Conservation (phyloP, 495 filamentous ascomycete species). For the Penicillium crystallinum region DNA sequence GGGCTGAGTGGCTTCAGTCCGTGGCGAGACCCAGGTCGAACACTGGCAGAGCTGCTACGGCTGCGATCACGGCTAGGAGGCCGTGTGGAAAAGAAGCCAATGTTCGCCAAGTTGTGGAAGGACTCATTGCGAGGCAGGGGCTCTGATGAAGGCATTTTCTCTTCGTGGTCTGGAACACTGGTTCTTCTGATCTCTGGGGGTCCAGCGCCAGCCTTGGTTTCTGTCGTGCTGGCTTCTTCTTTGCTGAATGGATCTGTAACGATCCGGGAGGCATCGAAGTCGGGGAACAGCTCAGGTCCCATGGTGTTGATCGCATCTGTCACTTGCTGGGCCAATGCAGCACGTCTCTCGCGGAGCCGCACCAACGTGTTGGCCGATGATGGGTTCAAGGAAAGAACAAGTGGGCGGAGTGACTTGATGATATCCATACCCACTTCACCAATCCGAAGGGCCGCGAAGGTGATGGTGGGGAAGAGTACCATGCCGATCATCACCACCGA, state of each 20-base stretch:
- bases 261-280: slow-evolving; percentile 83
- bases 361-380: slow-evolving; percentile 77
- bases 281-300: slow-evolving; percentile 93
- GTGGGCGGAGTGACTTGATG: slow-evolving; percentile 83
- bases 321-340: slow-evolving; percentile 71
- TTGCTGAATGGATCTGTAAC: slow-evolving; percentile 57
- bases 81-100: slow-evolving; percentile 83
- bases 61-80: slow-evolving; percentile 64
- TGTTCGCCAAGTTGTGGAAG: slow-evolving; percentile 78
- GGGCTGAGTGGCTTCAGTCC: slow-evolving; percentile 67
- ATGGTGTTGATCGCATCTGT: slow-evolving; percentile 91
- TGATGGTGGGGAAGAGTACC: slow-evolving; percentile 80
- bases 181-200: slow-evolving; percentile 21
- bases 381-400: slow-evolving; percentile 84
- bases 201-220: slow-evolving; percentile 14
- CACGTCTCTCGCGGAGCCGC: slow-evolving; percentile 68
- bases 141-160: slow-evolving; percentile 35
- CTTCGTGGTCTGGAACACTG: slow-evolving; percentile 16
- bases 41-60: slow-evolving; percentile 59
- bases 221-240: slow-evolving; percentile 24
- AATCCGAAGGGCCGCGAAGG: slow-evolving; percentile 90
- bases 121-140: slow-evolving; percentile 83
- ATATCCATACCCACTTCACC: slow-evolving; percentile 99
- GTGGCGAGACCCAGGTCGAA: slow-evolving; percentile 56
- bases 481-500: slow-evolving; percentile 64